These are phyloP conservation scores for Leccinum broughii DNA, from an alignment of 768 basidiomycete genomes.

Conservation along the genomic window DNA sequence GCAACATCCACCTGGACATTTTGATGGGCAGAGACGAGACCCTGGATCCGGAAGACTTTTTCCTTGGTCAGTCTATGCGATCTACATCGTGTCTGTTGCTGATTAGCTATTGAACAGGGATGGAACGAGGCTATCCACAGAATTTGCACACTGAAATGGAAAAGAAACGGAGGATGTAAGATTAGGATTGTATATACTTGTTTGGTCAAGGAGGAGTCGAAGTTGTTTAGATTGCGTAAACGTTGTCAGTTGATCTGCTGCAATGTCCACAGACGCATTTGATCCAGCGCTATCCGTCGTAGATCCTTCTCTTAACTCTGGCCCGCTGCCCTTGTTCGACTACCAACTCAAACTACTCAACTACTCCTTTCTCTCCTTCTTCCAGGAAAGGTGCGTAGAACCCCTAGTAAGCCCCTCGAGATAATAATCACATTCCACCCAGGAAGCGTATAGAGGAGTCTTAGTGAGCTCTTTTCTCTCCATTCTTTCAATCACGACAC, in stretches of 20 bases:
- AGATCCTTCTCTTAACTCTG: slow-evolving; percentile 35
- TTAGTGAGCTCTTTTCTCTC: slow-evolving; percentile 54
- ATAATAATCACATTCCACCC: slow-evolving; percentile 20
- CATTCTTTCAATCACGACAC: slow-evolving; percentile 4
- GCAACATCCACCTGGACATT: slow-evolving; percentile 89
- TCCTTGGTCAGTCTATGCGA: slow-evolving; percentile 57
- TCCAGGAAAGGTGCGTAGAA: slow-evolving; percentile 71
- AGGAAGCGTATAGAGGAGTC: slow-evolving; percentile 84
- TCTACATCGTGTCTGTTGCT: slow-evolving; percentile 4
- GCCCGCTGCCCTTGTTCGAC: slow-evolving; percentile 73
- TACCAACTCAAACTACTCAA: slow-evolving; percentile 64
- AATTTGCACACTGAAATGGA: slow-evolving; percentile 71
- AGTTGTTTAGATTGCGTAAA: not conserved
- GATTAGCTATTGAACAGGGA: slow-evolving; percentile 39
- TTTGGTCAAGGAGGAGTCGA: slow-evolving; percentile 15
- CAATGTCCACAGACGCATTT: slow-evolving; percentile 26
- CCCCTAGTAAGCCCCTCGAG: slow-evolving; percentile 8
- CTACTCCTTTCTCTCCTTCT: slow-evolving; percentile 79
- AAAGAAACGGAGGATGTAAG: slow-evolving; percentile 52
- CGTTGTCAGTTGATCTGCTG: not conserved
- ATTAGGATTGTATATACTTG: slow-evolving; percentile 23
- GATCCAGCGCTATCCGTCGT: slow-evolving; percentile 27
- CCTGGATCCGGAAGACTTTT: slow-evolving; percentile 77
- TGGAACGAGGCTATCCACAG: slow-evolving; percentile 48
- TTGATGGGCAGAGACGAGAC: slow-evolving; percentile 90